Evolutionary conservation across 495 filamentous ascomycete genomes (phyloP), one percentile per base, ranked within the genome.

Genomic region (Penicillium ucsense): DNA sequence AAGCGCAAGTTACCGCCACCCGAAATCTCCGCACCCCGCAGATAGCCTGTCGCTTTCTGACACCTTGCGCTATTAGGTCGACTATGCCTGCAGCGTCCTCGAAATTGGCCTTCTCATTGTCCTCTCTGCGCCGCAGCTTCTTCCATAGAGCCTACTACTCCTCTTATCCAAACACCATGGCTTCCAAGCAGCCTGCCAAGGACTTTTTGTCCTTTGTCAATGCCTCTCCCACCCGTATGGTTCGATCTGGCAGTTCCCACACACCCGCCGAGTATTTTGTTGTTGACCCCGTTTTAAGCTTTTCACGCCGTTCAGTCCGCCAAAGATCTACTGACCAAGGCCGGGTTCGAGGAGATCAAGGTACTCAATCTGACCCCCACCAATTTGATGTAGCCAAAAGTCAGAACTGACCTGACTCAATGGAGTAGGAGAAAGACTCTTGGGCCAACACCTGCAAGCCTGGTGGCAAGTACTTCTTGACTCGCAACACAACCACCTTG

Each of bases 401-500:
- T 38, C 28, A 3, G 31, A 5, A 5, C 39, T 28, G 12, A 31
- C 8, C 43, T 45, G 30, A 48, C 36, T 40, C 28, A 40, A 8
- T 39, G 42, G 32, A 30, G 41, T 56, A 87, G 79, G 92, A 97
- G 65, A 83, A 84, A 56, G 89, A 95, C 56, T 81, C 85, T 36
- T 99, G 92, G 92, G 74, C 82, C 11, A 81, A 83, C 6, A 77
- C 71, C 34, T 80, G 95, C 51, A 76, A 81, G 49, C 87, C 88
- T 28, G 92, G 91, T 46, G 91, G 92, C 41, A 95, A 91, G 65
- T 99, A 97, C 66, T 96, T 86, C 70, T 76, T 97, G 56, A 99
- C 92, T 37, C 82, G 92, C 38, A 99, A 99, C 68, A 84, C 80
- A 46, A 94, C 91, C 29, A 90, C 94, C 31, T 84, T 99, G 51